Evolutionary conservation across 345 rosid genomes (phyloP).

Genomic region (Linum usitatissimum): DNA sequence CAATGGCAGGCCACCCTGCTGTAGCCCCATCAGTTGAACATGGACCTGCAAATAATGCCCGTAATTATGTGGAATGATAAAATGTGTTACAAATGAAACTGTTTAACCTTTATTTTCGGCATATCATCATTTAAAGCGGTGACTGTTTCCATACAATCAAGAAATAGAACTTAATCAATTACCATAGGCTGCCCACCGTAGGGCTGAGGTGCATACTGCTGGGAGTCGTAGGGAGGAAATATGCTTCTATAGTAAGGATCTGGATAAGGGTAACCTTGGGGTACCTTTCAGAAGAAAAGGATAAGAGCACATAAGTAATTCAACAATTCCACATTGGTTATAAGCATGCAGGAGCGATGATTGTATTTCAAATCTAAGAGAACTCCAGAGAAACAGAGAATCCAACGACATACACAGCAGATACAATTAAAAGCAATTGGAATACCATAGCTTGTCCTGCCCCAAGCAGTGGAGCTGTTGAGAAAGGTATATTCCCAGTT

Average conservation of each 20-base stretch:
- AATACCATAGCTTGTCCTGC: conserved; percentile 54
- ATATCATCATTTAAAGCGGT: no score
- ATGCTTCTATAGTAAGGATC: conserved; percentile 93
- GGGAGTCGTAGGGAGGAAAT: conserved; percentile 73
- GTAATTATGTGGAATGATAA: neutral
- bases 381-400: neutral
- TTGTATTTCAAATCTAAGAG: neutral
- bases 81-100: neutral
- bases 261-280: conserved; percentile 72
- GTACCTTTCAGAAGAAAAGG: conserved; percentile 41
- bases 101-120: neutral
- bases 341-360: neutral
- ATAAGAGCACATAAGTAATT: conserved; percentile 11
- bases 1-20: conserved; percentile 94
- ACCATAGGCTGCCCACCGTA: conserved; percentile 76
- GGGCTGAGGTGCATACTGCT: conserved; percentile 61
- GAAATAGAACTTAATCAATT: conserved; percentile 9
- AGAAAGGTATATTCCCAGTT: conserved; percentile 37
- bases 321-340: neutral
- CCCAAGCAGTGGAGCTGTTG: conserved; percentile 39
- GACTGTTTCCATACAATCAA: neutral
- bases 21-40: conserved; percentile 91
- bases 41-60: conserved; percentile 41
- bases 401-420: neutral
- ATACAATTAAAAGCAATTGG: neutral